Percentiles rank a stretch among this genome's conserved stretches.
Conservation (phyloP, 805 yeast species). For the Kodamaea fukazawae region DNA sequence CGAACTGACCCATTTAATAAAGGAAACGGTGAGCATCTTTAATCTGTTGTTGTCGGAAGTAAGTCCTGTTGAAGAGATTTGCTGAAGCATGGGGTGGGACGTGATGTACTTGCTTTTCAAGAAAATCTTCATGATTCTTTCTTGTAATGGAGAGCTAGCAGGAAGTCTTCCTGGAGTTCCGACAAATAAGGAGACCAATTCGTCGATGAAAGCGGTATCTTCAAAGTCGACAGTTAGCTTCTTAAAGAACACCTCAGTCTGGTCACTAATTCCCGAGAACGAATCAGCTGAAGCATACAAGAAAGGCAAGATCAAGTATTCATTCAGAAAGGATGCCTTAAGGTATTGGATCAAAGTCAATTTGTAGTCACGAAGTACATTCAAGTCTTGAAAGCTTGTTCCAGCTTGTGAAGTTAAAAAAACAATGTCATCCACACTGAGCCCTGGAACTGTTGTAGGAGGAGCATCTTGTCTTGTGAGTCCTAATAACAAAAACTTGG, state of each 20-base stretch:
- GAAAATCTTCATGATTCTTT: conserved; percentile 50
- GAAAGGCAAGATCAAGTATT: conserved; percentile 44
- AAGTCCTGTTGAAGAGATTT: conserved; percentile 59
- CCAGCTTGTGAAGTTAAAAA: conserved; percentile 74
- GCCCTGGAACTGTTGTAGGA: conserved; percentile 54
- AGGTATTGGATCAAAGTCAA: conserved; percentile 32
- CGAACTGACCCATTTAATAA: conserved; percentile 58
- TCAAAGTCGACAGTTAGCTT: conserved; percentile 55
- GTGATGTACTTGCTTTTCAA: conserved; percentile 55
- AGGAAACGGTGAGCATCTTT: conserved; percentile 56
- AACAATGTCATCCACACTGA: conserved; percentile 51
- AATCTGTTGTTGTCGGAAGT: conserved; percentile 50
- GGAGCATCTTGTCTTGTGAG: conserved; percentile 38
- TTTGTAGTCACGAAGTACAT: conserved; percentile 40
- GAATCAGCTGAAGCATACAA: conserved; percentile 65
- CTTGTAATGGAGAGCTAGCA: conserved; percentile 52
- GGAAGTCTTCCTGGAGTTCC: conserved; percentile 53
- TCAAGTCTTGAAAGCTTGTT: conserved; percentile 47
- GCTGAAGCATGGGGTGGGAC: conserved; percentile 35
- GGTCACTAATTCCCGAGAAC: conserved; percentile 52
- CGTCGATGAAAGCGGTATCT: conserved; percentile 40
- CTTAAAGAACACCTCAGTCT: conserved; percentile 50
- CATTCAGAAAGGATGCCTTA: conserved; percentile 40
- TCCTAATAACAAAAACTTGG: conserved; percentile 53
- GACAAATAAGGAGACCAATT: conserved; percentile 46